phyloP scores from a whole-genome alignment of 768 basidiomycete genomes.

The Pleurotus tuber-regium region DNA sequence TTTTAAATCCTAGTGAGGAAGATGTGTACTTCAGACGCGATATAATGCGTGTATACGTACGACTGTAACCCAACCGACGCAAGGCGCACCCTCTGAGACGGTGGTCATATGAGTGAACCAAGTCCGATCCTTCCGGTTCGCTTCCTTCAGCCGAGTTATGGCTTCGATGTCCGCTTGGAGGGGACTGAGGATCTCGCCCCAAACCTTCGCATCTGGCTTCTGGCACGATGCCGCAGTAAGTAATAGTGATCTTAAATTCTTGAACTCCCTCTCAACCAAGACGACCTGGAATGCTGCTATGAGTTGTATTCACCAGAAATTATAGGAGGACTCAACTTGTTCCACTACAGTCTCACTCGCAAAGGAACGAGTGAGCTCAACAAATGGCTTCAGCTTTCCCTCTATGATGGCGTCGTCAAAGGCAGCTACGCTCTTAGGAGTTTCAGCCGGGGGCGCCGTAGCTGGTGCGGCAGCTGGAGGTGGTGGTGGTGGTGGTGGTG shows the following conservation, averaged over 20 bases:
- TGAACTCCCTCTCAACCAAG: slow-evolving; percentile 65
- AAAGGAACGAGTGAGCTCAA: slow-evolving; percentile 68
- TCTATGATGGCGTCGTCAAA: slow-evolving; percentile 76
- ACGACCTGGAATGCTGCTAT: too few relatives aligned
- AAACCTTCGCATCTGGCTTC: slow-evolving; percentile 67
- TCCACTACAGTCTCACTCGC: slow-evolving; percentile 70
- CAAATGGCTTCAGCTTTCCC: slow-evolving; percentile 70
- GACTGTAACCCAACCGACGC: slow-evolving; percentile 83
- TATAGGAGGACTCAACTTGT: slow-evolving; percentile 58
- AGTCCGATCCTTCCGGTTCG: slow-evolving; percentile 73
- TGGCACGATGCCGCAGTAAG: slow-evolving; percentile 67
- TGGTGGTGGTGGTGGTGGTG: slow-evolving; percentile 35
- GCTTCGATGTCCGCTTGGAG: slow-evolving; percentile 72
- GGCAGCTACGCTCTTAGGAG: slow-evolving; percentile 61
- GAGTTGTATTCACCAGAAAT: too few relatives aligned
- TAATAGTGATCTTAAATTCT: slow-evolving; percentile 67
- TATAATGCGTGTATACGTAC: slow-evolving; percentile 43
- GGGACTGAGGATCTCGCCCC: slow-evolving; percentile 60
- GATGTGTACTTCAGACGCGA: neutral
- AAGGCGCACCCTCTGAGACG: slow-evolving; percentile 78
- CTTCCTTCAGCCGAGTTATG: slow-evolving; percentile 80
- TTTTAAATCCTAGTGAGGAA: slow-evolving; percentile 68
- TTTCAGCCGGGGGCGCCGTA: slow-evolving; percentile 32
- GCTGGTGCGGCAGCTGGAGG: slow-evolving; percentile 35
- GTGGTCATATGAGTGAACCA: slow-evolving; percentile 81